Evolutionary conservation across 1,284 basidiomycete species (phyloP).

Genomic region (Ustilago bromivora): DNA sequence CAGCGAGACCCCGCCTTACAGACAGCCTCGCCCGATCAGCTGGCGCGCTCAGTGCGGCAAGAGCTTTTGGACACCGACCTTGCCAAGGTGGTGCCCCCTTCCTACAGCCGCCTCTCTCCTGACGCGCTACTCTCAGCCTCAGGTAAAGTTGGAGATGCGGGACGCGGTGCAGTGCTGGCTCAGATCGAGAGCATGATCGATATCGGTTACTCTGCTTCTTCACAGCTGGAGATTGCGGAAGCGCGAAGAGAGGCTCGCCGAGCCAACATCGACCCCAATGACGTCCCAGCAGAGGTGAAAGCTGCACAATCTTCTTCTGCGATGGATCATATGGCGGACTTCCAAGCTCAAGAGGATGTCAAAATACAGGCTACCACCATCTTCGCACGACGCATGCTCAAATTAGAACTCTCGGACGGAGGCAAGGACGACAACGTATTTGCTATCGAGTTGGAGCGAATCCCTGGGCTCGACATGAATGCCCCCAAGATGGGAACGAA

Average conservation of each 20-base stretch:
- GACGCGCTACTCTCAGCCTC: background rate
- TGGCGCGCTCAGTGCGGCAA: conserved; percentile 38
- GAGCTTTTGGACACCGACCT: conserved; percentile 41
- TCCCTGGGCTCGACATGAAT: conserved; percentile 45
- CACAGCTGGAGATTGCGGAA: conserved; percentile 49
- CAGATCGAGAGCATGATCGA: conserved; percentile 51
- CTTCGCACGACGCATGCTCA: conserved; percentile 92
- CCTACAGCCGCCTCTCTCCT: conserved; percentile 14
- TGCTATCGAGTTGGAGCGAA: conserved; percentile 38
- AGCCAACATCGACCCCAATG: conserved; percentile 38
- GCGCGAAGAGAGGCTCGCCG: conserved; percentile 37
- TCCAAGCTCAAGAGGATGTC: conserved; percentile 51
- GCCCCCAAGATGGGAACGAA: conserved; percentile 36
- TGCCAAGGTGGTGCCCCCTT: conserved; percentile 8
- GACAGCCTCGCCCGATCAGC: conserved; percentile 21
- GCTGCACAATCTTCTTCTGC: conserved; percentile 72
- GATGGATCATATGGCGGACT: conserved; percentile 45
- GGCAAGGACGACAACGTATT: conserved; percentile 89
- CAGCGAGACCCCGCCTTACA: background rate
- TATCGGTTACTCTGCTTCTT: conserved; percentile 37
- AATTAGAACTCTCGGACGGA: conserved; percentile 85
- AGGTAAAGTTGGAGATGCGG: conserved; percentile 24
- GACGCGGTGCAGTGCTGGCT: conserved; percentile 22
- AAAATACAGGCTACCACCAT: conserved; percentile 79
- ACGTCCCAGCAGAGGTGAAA: conserved; percentile 18